Evolutionary conservation across 495 filamentous ascomycete species (phyloP).

Genomic region (Aeminium ludgeri): DNA sequence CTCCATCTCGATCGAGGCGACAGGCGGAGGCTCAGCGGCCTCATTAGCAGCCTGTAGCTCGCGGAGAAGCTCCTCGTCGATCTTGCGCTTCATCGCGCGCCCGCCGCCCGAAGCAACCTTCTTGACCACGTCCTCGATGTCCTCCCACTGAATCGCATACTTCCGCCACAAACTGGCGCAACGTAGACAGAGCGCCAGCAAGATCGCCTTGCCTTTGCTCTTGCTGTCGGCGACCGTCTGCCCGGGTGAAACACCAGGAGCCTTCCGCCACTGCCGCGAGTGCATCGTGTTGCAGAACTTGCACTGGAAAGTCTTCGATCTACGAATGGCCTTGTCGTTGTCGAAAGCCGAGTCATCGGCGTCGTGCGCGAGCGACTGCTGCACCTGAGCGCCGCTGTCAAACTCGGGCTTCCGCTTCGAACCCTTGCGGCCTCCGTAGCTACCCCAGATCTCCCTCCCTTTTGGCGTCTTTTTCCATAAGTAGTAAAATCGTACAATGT

Average conservation of each 20-base stretch:
- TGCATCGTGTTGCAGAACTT: slow-evolving; percentile 72
- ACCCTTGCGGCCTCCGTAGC: slow-evolving; percentile 70
- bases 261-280: slow-evolving; percentile 83
- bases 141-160: slow-evolving; percentile 90
- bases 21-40: slow-evolving; percentile 27
- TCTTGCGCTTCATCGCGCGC: slow-evolving; percentile 67
- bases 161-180: slow-evolving; percentile 87
- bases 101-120: slow-evolving; percentile 74
- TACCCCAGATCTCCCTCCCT: slow-evolving; percentile 78
- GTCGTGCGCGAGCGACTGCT: slow-evolving; percentile 86
- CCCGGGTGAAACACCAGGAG: slow-evolving; percentile 58
- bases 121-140: slow-evolving; percentile 83
- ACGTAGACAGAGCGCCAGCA: slow-evolving; percentile 71
- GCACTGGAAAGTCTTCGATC: slow-evolving; percentile 77
- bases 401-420: slow-evolving; percentile 54
- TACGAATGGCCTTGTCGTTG: slow-evolving; percentile 59
- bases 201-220: slow-evolving; percentile 60
- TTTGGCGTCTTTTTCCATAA: slow-evolving; percentile 91
- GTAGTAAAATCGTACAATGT: slow-evolving; percentile 87
- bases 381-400: slow-evolving; percentile 49
- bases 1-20: slow-evolving; percentile 9
- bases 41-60: slow-evolving; percentile 49
- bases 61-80: slow-evolving; percentile 80
- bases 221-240: slow-evolving; percentile 54
- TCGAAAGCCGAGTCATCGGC: slow-evolving; percentile 95